Conservation (phyloP, 768 basidiomycete genomes). For the Fomitopsis serialis region DNA sequence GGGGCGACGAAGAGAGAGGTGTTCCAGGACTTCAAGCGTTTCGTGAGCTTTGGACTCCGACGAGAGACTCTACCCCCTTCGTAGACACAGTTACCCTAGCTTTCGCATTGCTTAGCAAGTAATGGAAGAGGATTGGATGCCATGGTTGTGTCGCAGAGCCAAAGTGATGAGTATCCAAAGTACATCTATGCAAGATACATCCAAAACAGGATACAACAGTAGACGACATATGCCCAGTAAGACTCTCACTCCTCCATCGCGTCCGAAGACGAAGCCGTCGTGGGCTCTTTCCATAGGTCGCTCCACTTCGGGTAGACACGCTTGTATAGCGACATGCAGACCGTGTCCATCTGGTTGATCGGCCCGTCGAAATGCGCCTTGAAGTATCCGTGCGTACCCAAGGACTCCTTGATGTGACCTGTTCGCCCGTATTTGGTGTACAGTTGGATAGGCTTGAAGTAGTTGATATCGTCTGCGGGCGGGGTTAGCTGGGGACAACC, state of each 20-base stretch:
- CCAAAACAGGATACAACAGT: background rate
- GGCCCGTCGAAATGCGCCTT: conserved; percentile 95
- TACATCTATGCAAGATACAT: background rate
- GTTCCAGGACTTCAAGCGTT: conserved; percentile 82
- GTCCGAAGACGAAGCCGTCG: background rate
- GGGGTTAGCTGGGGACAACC: background rate
- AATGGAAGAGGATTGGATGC: background rate
- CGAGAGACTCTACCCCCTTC: conserved; percentile 43
- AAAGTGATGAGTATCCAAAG: background rate
- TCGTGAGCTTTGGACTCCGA: conserved; percentile 85
- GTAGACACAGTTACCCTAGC: background rate
- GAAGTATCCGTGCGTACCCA: conserved; percentile 95
- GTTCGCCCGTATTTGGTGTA: conserved; percentile 86
- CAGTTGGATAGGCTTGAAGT: conserved; percentile 91
- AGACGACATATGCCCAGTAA: background rate
- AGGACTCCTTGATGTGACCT: conserved; percentile 87
- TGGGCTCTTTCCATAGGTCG: conserved; percentile 38
- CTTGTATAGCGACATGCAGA: conserved; percentile 95
- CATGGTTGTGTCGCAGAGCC: background rate
- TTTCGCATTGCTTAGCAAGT: too few relatives aligned
- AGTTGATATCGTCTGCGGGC: conserved; percentile 71
- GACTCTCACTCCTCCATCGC: conserved; percentile 21
- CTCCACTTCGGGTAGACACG: conserved; percentile 90
- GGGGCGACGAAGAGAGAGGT: conserved; percentile 60
- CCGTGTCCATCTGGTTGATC: conserved; percentile 93